phyloP scores from a whole-genome alignment of 306 rosid species.

The Vigna reflexopilosa region DNA sequence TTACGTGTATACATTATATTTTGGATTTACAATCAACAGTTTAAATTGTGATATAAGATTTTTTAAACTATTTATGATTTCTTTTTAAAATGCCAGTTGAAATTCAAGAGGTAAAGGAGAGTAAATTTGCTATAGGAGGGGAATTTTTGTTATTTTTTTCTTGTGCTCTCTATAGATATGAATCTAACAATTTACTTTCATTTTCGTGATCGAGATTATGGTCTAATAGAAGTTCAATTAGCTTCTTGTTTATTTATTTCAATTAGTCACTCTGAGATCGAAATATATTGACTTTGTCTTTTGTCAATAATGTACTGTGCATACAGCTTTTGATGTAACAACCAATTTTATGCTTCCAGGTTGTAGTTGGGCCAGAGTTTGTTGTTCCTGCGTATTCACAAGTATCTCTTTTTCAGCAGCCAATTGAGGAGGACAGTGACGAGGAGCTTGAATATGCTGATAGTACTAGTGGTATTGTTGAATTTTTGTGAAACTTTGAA shows the following conservation, averaged over 20 bases:
- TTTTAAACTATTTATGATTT: neutral
- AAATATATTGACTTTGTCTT: constrained; percentile 21
- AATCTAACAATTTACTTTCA: constrained; percentile 28
- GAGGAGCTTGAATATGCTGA: constrained; percentile 99
- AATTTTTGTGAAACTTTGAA: constrained; percentile 49
- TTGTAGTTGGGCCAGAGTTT: constrained; percentile 74
- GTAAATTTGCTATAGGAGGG: neutral
- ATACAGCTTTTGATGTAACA: constrained; percentile 28
- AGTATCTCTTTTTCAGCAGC: constrained; percentile 88
- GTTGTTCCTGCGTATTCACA: constrained; percentile 83
- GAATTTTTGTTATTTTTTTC: constrained; percentile 10
- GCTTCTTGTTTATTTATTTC: constrained; percentile 16
- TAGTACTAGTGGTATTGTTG: constrained; percentile 71
- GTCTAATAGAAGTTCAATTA: constrained; percentile 14
- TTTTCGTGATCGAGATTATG: constrained; percentile 7
- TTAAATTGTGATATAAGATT: neutral
- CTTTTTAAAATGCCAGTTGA: neutral
- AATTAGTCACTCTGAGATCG: constrained; percentile 16
- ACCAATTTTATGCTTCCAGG: constrained; percentile 66
- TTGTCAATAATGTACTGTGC: constrained; percentile 32
- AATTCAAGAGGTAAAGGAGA: neutral
- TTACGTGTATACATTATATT: neutral
- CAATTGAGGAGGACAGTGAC: constrained; percentile 89
- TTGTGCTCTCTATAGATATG: constrained; percentile 12
- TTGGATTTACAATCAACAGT: neutral